Evolutionary conservation across 768 basidiomycete genomes (phyloP), one percentile per base, ranked within the genome.

Genomic region (Lyophyllum decastes): DNA sequence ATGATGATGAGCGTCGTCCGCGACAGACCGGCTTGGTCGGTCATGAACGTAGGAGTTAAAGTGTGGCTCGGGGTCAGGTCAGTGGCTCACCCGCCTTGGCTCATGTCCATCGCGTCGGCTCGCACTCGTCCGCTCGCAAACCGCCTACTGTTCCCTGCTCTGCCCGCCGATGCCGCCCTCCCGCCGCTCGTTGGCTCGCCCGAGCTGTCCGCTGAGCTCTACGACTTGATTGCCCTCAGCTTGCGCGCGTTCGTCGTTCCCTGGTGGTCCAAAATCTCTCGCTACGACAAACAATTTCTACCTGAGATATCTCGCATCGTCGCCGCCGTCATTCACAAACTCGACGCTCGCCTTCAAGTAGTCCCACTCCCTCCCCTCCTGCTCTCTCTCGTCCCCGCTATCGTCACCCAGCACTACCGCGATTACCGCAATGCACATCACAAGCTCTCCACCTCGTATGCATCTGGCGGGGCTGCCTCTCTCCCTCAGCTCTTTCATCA

Each of bases 241-340:
- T 79, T 95, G 22, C 82, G 92, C 33, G 91, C 91, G 6, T 89
- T 81, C 65, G 84, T 95, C 35, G 83, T 85, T 47, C 88, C 90
- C 1, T 95, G 92, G 93, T 95, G 92, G 90, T 79, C 88, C 30
- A 90, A 85, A 65, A 80, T 94, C 52, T 84, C 92, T 1, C 82
- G 89, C 58, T 90, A 91, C 60, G 92, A 94, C 81, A 91, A 84
- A 66, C 87, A 92, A 54, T 81, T 95, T 56, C 81, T 93, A 25
- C 88, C 90, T 22, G 83, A 89, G 61, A 83, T 93, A 49, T 79
- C 87, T 0, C 70, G 68, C 35, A 76, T 90, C 63, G 72, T 92
- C 57, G 75, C 79, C 4, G 73, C 78, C 61, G 80, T 92, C 66
- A 64, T 88, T 10, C 85, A 79, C 59, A 73, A 72, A 3, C 76